phyloP scores from a whole-genome alignment of 331 rosid species.

The Arachis monticola region DNA sequence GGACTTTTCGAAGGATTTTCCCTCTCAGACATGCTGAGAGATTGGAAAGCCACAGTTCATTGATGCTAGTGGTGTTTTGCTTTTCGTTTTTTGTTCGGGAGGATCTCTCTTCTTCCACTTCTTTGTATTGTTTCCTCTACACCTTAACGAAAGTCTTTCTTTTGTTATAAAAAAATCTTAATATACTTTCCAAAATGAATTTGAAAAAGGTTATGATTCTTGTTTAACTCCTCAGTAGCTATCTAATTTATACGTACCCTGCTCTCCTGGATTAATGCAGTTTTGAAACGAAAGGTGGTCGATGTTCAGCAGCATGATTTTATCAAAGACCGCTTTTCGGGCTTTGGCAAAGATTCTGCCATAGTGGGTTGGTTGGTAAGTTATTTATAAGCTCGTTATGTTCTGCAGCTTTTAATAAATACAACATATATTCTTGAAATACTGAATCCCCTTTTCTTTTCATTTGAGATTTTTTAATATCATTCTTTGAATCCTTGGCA shows the following conservation, averaged over 20 bases:
- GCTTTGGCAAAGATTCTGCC: conserved; percentile 60
- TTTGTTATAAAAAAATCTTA: no score
- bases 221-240: background rate
- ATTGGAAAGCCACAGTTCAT: no score
- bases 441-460: conserved; percentile 7
- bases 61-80: no score
- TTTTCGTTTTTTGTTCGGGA: no score
- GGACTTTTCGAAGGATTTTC: no score
- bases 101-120: no score
- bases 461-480: background rate
- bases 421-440: background rate
- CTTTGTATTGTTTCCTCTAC: no score
- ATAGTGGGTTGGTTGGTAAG: conserved; percentile 76
- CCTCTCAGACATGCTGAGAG: no score
- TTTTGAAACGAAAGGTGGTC: conserved; percentile 51
- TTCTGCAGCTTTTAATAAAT: conserved; percentile 6
- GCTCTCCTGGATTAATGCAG: conserved; percentile 46
- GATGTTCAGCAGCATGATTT: conserved; percentile 63
- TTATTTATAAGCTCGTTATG: background rate
- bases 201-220: background rate
- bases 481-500: conserved; percentile 7
- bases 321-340: conserved; percentile 62
- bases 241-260: background rate
- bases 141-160: no score
- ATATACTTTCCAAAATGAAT: conserved; percentile 6